Conservation (phyloP, 371 early-diverging fungal species). For the Apophysomyces ossiformis region DNA sequence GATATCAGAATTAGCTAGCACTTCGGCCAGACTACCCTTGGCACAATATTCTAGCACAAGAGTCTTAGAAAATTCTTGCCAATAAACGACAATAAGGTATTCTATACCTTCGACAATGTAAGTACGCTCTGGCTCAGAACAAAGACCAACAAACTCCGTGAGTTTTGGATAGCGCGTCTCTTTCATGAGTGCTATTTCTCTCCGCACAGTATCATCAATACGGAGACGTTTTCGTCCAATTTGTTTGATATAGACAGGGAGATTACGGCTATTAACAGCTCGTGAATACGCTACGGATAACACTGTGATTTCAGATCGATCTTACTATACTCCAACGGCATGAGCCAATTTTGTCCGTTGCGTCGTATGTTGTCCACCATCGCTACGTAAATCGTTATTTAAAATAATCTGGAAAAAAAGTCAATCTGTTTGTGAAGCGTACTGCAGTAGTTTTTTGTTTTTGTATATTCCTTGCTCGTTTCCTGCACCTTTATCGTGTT, state of each 20-base stretch:
- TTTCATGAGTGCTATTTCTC: slow-evolving; percentile 27
- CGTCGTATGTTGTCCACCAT: background rate
- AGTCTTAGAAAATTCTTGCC: background rate
- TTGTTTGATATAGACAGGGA: slow-evolving; percentile 48
- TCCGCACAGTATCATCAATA: slow-evolving; percentile 17
- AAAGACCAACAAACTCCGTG: slow-evolving; percentile 48
- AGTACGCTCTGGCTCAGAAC: slow-evolving; percentile 49
- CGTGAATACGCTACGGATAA: slow-evolving; percentile 19
- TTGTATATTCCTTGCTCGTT: no score
- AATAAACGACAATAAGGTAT: slow-evolving; percentile 9
- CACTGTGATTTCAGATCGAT: slow-evolving; percentile 13
- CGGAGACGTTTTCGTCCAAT: slow-evolving; percentile 24
- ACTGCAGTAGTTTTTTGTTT: no score
- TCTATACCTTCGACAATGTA: slow-evolving; percentile 44
- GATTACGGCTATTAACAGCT: slow-evolving; percentile 40
- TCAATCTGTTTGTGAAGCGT: no score
- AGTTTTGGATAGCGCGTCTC: slow-evolving; percentile 45
- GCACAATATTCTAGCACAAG: slow-evolving; percentile 41
- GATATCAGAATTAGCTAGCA: slow-evolving; percentile 50
- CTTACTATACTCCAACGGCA: slow-evolving; percentile 26
- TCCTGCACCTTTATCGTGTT: no score
- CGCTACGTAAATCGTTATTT: background rate
- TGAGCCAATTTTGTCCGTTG: slow-evolving; percentile 6
- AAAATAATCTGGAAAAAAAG: background rate
- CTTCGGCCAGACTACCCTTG: slow-evolving; percentile 50